These are phyloP conservation scores for Aspergillus luchuensis DNA, from an alignment of 2,329 filamentous ascomycete genomes.

Conservation along the genomic window DNA sequence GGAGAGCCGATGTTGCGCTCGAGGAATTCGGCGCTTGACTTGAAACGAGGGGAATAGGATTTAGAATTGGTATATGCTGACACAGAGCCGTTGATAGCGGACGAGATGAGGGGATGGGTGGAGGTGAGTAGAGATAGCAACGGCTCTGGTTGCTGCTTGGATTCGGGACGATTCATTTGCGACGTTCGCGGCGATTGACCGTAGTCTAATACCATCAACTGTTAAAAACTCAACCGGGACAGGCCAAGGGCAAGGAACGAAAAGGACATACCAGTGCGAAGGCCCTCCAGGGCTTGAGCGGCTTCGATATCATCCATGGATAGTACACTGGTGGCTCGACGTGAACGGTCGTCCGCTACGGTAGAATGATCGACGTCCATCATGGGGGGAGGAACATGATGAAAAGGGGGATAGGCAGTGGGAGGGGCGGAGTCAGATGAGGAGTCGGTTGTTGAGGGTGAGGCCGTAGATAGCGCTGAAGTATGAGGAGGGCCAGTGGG, in stretches of 20 bases:
- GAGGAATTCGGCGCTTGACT: conserved; percentile 85
- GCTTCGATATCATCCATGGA: conserved; percentile 59
- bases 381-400: conserved; percentile 34
- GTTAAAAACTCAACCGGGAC: background rate
- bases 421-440: conserved; percentile 14
- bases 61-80: conserved; percentile 86
- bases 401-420: conserved; percentile 19
- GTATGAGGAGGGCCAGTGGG: background rate
- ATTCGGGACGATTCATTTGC: conserved; percentile 39
- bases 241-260: background rate
- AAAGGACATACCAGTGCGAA: conserved; percentile 65
- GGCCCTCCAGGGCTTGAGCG: conserved; percentile 73
- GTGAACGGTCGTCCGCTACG: conserved; percentile 42
- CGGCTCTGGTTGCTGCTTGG: conserved; percentile 67
- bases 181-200: conserved; percentile 62
- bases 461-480: conserved; percentile 6
- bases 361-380: conserved; percentile 44
- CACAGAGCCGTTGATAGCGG: conserved; percentile 79
- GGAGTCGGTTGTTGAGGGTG: conserved; percentile 17
- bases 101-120: conserved; percentile 81
- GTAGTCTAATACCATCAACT: conserved; percentile 54
- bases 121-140: conserved; percentile 84
- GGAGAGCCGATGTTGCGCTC: conserved; percentile 82
- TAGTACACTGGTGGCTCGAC: conserved; percentile 48
- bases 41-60: conserved; percentile 85